A percentile compares a stretch with the other conserved stretches of the same genome.
Evolutionary conservation across 2,329 filamentous ascomycete genomes (phyloP).

Genomic region (Colletotrichum shisoi): DNA sequence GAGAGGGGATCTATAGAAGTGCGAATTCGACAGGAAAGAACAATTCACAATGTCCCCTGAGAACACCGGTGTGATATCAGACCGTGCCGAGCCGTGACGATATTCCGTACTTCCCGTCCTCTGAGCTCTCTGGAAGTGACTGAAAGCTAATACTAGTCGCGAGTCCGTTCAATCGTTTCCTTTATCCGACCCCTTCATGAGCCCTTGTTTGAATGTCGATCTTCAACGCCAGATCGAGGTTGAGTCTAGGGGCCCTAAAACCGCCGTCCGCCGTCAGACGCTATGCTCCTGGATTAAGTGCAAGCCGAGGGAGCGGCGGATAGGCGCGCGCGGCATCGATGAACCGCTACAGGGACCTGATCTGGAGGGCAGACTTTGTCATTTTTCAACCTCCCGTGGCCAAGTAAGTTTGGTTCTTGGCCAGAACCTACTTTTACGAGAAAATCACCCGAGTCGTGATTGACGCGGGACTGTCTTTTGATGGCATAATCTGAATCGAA

Average conservation of each 20-base stretch:
- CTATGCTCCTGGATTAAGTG: neutral
- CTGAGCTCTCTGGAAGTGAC: neutral
- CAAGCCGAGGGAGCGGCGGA: neutral
- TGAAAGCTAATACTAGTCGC: neutral
- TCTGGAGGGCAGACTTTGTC: too few relatives aligned
- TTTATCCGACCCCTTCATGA: neutral
- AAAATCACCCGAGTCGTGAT: neutral
- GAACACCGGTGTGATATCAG: neutral
- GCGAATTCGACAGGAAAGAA: too few relatives aligned
- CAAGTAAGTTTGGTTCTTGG: too few relatives aligned
- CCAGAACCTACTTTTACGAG: too few relatives aligned
- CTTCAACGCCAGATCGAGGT: neutral
- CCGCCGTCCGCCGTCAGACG: neutral
- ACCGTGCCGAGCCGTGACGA: neutral
- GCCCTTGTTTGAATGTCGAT: neutral
- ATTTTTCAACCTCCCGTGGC: neutral
- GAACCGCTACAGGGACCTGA: neutral
- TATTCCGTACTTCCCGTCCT: neutral
- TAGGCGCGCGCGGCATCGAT: neutral
- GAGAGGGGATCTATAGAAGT: too few relatives aligned
- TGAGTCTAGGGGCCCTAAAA: neutral
- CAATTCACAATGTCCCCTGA: too few relatives aligned
- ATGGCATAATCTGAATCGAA: neutral
- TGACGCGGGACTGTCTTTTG: too few relatives aligned
- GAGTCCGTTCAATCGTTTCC: neutral